phyloP scores from a whole-genome alignment of 441 rosid species.

The Corymbia calophylla region DNA sequence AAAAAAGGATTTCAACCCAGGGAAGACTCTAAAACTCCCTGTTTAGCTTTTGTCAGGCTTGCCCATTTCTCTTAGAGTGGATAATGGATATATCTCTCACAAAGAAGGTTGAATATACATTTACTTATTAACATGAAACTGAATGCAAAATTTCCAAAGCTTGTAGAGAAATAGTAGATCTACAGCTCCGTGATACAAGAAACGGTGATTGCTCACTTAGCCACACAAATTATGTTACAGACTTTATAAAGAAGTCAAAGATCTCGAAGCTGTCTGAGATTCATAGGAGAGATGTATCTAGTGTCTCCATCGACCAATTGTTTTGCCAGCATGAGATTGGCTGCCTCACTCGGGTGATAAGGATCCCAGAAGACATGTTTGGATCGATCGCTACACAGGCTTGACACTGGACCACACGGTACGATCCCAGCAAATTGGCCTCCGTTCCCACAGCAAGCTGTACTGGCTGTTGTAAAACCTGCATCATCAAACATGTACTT shows the following conservation, averaged over 20 bases:
- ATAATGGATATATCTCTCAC: neutral
- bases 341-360: constrained; percentile 94
- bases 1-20: neutral
- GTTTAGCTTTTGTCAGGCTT: neutral
- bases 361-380: constrained; percentile 97
- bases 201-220: neutral
- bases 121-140: neutral
- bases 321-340: constrained; percentile 65
- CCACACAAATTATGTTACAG: neutral
- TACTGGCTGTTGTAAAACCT: constrained; percentile 74
- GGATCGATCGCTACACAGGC: constrained; percentile 47
- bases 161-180: neutral
- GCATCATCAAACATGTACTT: neutral
- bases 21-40: neutral
- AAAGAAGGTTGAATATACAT: neutral
- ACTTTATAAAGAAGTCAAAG: constrained; percentile 7
- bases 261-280: constrained; percentile 65
- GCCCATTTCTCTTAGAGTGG: neutral
- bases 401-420: constrained; percentile 92
- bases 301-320: constrained; percentile 58
- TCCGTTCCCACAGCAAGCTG: constrained; percentile 88
- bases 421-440: constrained; percentile 86
- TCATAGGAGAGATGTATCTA: constrained; percentile 52
- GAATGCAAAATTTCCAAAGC: neutral
- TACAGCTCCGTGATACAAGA: neutral